These are phyloP conservation scores for Thalassiosira allenii DNA, from an alignment of 352 stramenopile species.

Conservation along the genomic window DNA sequence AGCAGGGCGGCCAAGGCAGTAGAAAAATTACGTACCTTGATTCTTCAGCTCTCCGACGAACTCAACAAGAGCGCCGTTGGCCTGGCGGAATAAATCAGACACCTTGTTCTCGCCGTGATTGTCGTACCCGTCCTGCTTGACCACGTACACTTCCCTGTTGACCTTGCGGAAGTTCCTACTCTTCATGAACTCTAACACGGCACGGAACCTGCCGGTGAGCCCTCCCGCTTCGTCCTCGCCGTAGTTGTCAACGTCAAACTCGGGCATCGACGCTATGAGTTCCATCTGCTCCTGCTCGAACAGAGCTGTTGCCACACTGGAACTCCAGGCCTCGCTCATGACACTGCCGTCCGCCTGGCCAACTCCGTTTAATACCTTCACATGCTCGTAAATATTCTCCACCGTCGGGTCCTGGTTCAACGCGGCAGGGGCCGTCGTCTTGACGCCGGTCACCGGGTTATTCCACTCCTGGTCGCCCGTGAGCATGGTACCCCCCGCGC, in stretches of 20 bases:
- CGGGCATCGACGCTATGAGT: neutral
- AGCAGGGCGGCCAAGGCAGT: too few species aligned
- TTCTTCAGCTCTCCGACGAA: too few species aligned
- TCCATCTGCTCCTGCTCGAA: neutral
- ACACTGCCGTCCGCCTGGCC: neutral
- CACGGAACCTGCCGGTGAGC: neutral
- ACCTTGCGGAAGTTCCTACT: slow-evolving; percentile 1
- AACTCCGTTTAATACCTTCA: neutral
- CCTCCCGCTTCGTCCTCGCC: too few species aligned
- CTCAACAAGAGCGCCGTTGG: too few species aligned
- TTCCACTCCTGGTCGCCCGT: neutral
- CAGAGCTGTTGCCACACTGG: neutral
- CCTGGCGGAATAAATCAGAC: slow-evolving; percentile 37
- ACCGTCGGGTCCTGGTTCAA: neutral
- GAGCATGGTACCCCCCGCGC: neutral
- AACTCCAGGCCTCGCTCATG: neutral
- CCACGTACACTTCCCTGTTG: slow-evolving; percentile 53
- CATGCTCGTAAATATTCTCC: neutral
- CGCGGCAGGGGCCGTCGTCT: neutral
- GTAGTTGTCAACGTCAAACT: too few species aligned
- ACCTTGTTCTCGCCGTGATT: slow-evolving; percentile 21
- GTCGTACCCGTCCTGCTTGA: slow-evolving; percentile 52
- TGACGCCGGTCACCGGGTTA: neutral
- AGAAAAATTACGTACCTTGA: too few species aligned
- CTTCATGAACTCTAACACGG: slow-evolving; percentile 2